Base-by-base conservation (phyloP, 768 basidiomycete genomes). In the Auricularia cornea region DNA sequence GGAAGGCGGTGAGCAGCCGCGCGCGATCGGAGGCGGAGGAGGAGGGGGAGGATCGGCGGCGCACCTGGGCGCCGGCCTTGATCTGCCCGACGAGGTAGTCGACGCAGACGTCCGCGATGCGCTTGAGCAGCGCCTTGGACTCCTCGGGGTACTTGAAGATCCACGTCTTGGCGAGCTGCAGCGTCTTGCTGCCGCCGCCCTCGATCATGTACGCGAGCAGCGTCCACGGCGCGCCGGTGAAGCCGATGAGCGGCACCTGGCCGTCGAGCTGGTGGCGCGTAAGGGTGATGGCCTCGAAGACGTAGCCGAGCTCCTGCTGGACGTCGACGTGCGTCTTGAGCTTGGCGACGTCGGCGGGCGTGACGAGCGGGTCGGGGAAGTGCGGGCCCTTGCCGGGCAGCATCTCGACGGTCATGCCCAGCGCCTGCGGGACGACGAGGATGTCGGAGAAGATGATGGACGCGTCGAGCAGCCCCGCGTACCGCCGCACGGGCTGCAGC, bases 371-470 rank as follows among this genome's bases (percentile, higher is more conserved):
- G 29, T 88, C 80, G 2, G 97, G 92, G 70, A 99, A 94, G 72
- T 81, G 77, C 2, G 97, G 97, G 3, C 78, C 79, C 40, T 72
- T 68, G 3, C 86, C 92, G 1, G 94, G 94, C 69, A 89, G 90
- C 96, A 99, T 98, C 70, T 89, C 79, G 0, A 94, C 89, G 69
- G 89, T 88, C 87, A 99, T 90, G 20, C 97, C 97, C 87, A 99
- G 86, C 26, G 97, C 97, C 72, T 98, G 95, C 0, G 97, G 97
- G 63, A 99, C 80, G 73, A 99, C 95, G 66, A 99, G 88, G 76
- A 98, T 99, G 73, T 98, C 97, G 69, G 87, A 91, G 80, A 99
- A 99, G 75, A 98, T 98, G 78, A 98, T 98, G 62, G 94, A 84
- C 11, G 96, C 96, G 75, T 98, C 97, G 69, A 99, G 75, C 38